phyloP scores from a whole-genome alignment of 441 rosid species.

The Croton laevigatus region DNA sequence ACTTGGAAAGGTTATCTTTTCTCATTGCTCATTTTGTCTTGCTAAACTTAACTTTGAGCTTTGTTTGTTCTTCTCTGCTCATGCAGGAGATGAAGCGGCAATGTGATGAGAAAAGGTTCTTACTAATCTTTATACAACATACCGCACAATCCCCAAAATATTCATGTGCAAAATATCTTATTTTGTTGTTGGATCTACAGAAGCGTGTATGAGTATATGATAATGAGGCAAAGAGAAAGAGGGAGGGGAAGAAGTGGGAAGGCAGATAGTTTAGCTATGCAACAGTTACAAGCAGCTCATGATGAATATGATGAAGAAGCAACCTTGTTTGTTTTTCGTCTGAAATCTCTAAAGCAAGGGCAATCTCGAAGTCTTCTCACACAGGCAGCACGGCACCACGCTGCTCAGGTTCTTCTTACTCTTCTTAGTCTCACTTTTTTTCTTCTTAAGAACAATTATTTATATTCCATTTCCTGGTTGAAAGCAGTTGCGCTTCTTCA shows the following conservation, averaged over 20 bases:
- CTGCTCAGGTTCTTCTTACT: conserved; percentile 76
- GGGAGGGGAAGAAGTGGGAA: conserved; percentile 69
- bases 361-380: conserved; percentile 91
- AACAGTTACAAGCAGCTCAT: conserved; percentile 68
- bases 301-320: conserved; percentile 82
- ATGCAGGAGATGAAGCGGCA: conserved; percentile 96
- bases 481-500: conserved; percentile 72
- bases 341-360: conserved; percentile 92
- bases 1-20: neutral
- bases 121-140: conserved; percentile 24
- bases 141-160: neutral
- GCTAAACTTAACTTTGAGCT: conserved; percentile 10
- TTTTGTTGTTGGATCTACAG: conserved; percentile 42
- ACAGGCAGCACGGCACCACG: conserved; percentile 93
- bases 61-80: conserved; percentile 19
- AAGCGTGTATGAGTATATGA: conserved; percentile 65
- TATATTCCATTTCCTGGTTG: conserved; percentile 19
- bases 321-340: conserved; percentile 72
- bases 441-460: conserved; percentile 7
- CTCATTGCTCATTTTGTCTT: conserved; percentile 7
- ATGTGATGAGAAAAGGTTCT: conserved; percentile 92
- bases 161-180: conserved; percentile 17
- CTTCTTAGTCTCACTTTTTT: neutral
- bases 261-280: conserved; percentile 54
- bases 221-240: conserved; percentile 54